Evolutionary conservation across 148 eudicot genomes (phyloP).

Genomic region (Fagopyrum esculentum): DNA sequence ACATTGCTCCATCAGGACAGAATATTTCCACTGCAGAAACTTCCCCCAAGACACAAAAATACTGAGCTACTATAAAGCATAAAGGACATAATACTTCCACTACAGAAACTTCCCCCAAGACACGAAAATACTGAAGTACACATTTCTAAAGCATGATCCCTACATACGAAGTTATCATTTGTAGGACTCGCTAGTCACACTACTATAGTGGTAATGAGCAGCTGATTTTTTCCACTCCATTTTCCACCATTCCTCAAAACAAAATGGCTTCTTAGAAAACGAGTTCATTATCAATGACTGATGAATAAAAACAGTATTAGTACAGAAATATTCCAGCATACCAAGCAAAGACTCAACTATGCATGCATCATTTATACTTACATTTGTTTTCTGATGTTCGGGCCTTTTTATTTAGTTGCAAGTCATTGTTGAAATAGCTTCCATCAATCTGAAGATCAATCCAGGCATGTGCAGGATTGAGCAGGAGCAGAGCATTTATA

Average conservation of each 20-base stretch:
- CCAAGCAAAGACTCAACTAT: neutral
- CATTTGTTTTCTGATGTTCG: constrained; percentile 53
- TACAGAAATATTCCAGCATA: neutral
- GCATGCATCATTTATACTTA: constrained; percentile 20
- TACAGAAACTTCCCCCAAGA: neutral
- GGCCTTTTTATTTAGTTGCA: constrained; percentile 77
- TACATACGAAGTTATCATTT: neutral
- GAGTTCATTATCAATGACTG: neutral
- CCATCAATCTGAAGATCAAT: constrained; percentile 52
- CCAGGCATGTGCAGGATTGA: constrained; percentile 92
- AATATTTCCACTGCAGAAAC: neutral
- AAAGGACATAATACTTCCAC: neutral
- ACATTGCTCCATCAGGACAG: neutral
- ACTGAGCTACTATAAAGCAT: neutral
- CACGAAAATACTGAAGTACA: neutral
- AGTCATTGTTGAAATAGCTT: constrained; percentile 34
- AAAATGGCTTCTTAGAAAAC: neutral
- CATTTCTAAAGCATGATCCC: neutral
- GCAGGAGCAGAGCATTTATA: constrained; percentile 88
- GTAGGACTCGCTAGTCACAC: neutral
- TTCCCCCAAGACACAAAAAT: neutral
- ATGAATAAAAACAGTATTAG: neutral
- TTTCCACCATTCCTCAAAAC: neutral
- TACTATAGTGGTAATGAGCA: neutral
- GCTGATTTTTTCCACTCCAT: neutral